Conservation (phyloP, 2,329 filamentous ascomycete genomes). For the Chrysoporthe austroafricana region DNA sequence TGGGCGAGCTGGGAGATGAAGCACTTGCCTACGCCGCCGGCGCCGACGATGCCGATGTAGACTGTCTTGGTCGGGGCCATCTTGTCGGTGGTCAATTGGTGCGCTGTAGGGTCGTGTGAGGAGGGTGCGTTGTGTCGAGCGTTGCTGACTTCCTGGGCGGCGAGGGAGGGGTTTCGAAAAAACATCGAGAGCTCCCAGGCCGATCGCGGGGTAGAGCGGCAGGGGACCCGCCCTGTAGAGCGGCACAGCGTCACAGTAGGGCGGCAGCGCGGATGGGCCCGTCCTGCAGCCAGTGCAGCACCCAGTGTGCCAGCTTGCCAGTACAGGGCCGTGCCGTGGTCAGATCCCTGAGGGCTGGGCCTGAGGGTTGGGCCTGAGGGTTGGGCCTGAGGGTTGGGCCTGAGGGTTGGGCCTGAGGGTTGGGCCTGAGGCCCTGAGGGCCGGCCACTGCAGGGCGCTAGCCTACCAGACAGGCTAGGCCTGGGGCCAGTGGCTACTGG, state of each 20-base stretch:
- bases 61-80: slow-evolving; percentile 41
- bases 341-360: slow-evolving; percentile 14
- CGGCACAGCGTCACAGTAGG: too few species aligned
- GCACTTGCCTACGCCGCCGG: slow-evolving; percentile 88
- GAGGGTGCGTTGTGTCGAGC: not conserved
- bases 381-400: not conserved
- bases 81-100: slow-evolving; percentile 14
- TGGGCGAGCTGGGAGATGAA: slow-evolving; percentile 82
- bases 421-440: too few species aligned
- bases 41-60: slow-evolving; percentile 58
- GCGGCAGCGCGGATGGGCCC: slow-evolving; percentile 16
- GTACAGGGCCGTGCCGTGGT: not conserved
- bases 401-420: not conserved
- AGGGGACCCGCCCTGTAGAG: slow-evolving; percentile 7
- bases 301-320: too few species aligned
- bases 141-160: not conserved
- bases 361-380: too few species aligned
- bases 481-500: not conserved
- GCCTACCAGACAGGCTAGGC: not conserved
- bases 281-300: slow-evolving; percentile 5
- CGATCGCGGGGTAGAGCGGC: slow-evolving; percentile 35
- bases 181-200: slow-evolving; percentile 33
- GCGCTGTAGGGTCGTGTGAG: not conserved
- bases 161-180: slow-evolving; percentile 32
- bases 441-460: not conserved